Evolutionary conservation across 1,139 yeast genomes (phyloP), one percentile per base, ranked within the genome.

Genomic region (Suhomyces guaymorum): DNA sequence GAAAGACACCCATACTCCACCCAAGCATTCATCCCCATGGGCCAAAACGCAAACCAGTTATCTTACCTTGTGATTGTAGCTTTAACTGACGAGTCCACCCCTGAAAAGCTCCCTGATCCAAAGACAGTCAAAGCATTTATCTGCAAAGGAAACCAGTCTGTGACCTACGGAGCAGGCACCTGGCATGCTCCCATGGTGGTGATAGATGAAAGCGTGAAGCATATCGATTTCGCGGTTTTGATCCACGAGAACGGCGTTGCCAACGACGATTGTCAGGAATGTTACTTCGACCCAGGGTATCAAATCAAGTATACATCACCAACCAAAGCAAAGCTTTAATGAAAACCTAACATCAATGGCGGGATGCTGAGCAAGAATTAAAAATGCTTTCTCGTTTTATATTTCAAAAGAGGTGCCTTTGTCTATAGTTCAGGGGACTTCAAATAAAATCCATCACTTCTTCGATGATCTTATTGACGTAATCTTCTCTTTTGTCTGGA

Each of bases 161-260:
- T 90, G 3, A 90, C 96, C 0, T 90, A 90, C 55, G 95, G 88
- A 0, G 78, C 77, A 1, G 95, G 73, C 0, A 59, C 61, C 3
- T 69, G 73, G 75, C 97, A 90, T 56, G 95, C 97, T 0, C 97
- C 97, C 1, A 90, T 90, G 97, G 83, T 90, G 25, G 92, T 87
- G 6, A 57, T 76, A 17, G 78, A 73, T 35, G 73, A 74, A 26
- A 53, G 58, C 7, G 70, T 73, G 8, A 64, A 76, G 1, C 57
- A 67, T 39, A 59, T 86, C 17, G 96, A 89, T 51, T 90, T 89
- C 64, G 90, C 88, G 3, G 97, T 90, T 11, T 66, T 88, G 36
- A 82, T 87, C 32, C 85, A 84, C 51, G 97, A 89, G 51, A 84
- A 84, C 47, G 92, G 88, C 1, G 80, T 82, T 0, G 72, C 82